Conservation (phyloP, 495 filamentous ascomycete species). For the Polyplosphaeria fusca region DNA sequence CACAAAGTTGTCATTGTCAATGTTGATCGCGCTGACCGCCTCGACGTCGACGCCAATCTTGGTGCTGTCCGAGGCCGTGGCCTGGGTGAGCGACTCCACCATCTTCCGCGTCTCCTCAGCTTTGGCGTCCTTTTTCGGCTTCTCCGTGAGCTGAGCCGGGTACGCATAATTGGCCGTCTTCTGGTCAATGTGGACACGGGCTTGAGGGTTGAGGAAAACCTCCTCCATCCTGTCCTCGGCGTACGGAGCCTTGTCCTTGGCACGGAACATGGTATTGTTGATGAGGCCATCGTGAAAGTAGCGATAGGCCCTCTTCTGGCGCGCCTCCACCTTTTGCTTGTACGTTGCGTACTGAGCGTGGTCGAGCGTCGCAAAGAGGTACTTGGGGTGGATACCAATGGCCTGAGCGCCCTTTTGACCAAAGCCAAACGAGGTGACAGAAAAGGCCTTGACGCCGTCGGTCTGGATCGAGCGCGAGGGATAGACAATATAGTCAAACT, state of each 20-base stretch:
- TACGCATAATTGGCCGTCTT: slow-evolving; percentile 76
- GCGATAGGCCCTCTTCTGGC: slow-evolving; percentile 97
- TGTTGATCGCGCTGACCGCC: slow-evolving; percentile 76
- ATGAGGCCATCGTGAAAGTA: slow-evolving; percentile 97
- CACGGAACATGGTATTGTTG: slow-evolving; percentile 94
- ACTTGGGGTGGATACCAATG: slow-evolving; percentile 93
- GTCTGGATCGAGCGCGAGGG: slow-evolving; percentile 94
- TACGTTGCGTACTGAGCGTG: slow-evolving; percentile 77
- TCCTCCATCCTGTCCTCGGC: slow-evolving; percentile 76
- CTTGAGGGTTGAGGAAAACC: slow-evolving; percentile 93
- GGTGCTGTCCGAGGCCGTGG: slow-evolving; percentile 66
- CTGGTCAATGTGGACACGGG: slow-evolving; percentile 78
- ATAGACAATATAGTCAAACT: slow-evolving; percentile 97
- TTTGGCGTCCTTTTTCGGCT: slow-evolving; percentile 22
- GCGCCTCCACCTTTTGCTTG: slow-evolving; percentile 78
- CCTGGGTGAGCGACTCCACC: slow-evolving; percentile 73
- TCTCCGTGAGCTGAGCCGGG: slow-evolving; percentile 44
- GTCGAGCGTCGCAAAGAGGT: slow-evolving; percentile 93
- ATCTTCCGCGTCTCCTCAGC: slow-evolving; percentile 61
- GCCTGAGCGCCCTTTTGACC: slow-evolving; percentile 98
- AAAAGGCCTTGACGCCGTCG: slow-evolving; percentile 96
- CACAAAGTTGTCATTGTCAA: slow-evolving; percentile 89
- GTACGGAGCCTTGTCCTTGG: slow-evolving; percentile 89
- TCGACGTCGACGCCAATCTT: slow-evolving; percentile 94
- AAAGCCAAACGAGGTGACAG: slow-evolving; percentile 98